Evolutionary conservation across 306 rosid species (phyloP).

Genomic region (Glycine tomentella): DNA sequence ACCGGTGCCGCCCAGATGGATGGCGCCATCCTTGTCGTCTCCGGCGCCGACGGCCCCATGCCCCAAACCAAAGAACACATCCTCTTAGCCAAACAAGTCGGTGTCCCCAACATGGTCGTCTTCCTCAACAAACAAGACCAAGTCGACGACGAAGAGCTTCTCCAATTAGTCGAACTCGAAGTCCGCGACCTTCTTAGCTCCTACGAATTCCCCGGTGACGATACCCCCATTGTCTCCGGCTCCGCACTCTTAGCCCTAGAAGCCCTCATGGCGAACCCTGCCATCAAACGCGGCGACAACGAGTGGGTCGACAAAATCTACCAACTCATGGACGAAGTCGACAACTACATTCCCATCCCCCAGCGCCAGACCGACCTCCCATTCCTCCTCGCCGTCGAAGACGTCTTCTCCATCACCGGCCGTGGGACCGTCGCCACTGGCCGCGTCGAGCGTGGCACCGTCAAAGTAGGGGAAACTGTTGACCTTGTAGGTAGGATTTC

Average conservation of each 20-base stretch:
- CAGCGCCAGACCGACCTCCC: conserved; percentile 80
- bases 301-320: conserved; percentile 89
- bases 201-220: conserved; percentile 89
- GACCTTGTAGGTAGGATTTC: conserved; percentile 67
- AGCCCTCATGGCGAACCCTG: conserved; percentile 73
- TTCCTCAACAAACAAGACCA: conserved; percentile 87
- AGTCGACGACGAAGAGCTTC: conserved; percentile 85
- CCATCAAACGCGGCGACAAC: conserved; percentile 69
- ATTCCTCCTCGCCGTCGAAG: conserved; percentile 78
- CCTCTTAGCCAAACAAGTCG: conserved; percentile 82
- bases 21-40: conserved; percentile 75
- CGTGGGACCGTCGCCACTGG: conserved; percentile 96
- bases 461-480: conserved; percentile 68
- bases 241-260: conserved; percentile 84
- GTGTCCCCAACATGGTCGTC: conserved; percentile 86
- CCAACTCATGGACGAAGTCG: conserved; percentile 77
- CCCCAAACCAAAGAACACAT: conserved; percentile 89
- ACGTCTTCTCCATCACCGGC: conserved; percentile 84
- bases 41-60: conserved; percentile 90
- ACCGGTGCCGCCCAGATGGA: conserved; percentile 95
- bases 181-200: conserved; percentile 81
- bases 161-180: conserved; percentile 81
- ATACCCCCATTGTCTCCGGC: conserved; percentile 76
- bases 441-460: conserved; percentile 73
- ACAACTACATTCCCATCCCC: conserved; percentile 81